Evolutionary conservation across 208 protist species (phyloP), one percentile per base, ranked within the genome.

Genomic region (Crithidia acanthocephali): DNA sequence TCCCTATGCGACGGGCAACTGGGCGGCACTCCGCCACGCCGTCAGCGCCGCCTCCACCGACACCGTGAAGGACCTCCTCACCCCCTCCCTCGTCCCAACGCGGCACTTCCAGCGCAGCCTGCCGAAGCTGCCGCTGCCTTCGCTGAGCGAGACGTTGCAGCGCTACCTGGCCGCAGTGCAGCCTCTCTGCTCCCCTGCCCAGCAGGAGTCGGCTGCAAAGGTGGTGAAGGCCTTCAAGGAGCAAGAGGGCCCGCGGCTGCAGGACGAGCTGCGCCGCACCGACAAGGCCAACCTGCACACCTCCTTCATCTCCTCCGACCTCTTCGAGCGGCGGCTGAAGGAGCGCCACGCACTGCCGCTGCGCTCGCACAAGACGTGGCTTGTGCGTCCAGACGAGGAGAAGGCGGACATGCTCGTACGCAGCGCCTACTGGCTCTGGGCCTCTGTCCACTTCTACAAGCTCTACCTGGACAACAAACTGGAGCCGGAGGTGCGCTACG

Each of bases 211-310:
- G 18, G 86, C 84, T 6, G 32, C 37, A 11, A 79, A 71, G 52
- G 59, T 88, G 25, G 75, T 91, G 35, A 62, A 75, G 32, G 62
- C 60, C 11, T 97, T 97, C 76, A 58, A 81, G 32, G 27, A 66
- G 3, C 51, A 76, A 22, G 84, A 90, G 33, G 90, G 90, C n/a
- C 53, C 35, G 2, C 48, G 37, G 3, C 58, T 95, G 20, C 90
- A 97, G 13, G 81, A 91, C 7, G 84, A 93, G 68, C 79, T 97
- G 22, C 68, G 84, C 15, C 75, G 79, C 42, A 96, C 83, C 1
- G 82, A 95, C 75, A 83, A 82, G 52, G 89, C 83, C 6, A 97
- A 97, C 55, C 80, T 80, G 30, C 89, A 96, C 81, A 96, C 90
- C 2, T 94, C 86, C 8, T 97, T 91, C 71, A 88, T 95, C 35